Percentiles rank a stretch among this genome's conserved stretches.
These are phyloP conservation scores for Trebouxiophyceae sp. DNA, from an alignment of 163 green algal genomes.

Conservation along the genomic window DNA sequence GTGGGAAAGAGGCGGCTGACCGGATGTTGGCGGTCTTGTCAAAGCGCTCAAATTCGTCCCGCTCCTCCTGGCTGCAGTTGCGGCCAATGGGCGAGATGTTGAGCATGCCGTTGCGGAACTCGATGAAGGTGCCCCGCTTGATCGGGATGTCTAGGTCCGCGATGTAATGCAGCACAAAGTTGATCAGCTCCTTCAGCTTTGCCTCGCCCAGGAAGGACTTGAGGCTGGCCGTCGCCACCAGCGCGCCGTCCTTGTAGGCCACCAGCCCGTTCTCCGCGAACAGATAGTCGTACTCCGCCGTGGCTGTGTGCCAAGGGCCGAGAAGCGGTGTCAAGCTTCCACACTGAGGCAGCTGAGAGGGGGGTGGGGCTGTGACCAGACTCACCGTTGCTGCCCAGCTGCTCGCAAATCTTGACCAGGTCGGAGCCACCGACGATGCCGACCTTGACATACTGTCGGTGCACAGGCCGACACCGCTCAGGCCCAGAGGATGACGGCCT, in stretches of 20 bases:
- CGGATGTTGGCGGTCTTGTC: conserved; percentile 69
- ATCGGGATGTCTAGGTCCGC: conserved; percentile 97
- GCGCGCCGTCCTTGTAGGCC: conserved; percentile 81
- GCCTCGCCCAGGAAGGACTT: conserved; percentile 79
- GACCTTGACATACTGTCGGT: conserved; percentile 82
- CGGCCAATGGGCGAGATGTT: conserved; percentile 96
- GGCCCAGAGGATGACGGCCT: not conserved
- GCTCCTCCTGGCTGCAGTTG: conserved; percentile 96
- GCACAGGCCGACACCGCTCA: not conserved
- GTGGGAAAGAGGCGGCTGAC: conserved; percentile 17
- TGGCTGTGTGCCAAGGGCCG: too few relatives aligned
- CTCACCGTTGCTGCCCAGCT: conserved; percentile 79
- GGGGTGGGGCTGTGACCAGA: not conserved
- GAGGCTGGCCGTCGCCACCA: conserved; percentile 41
- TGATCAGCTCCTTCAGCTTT: conserved; percentile 93
- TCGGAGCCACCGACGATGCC: conserved; percentile 97
- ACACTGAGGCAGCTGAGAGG: not conserved
- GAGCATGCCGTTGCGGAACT: conserved; percentile 99
- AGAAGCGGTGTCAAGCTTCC: not conserved
- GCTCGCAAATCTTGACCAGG: conserved; percentile 92
- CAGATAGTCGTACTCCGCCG: conserved; percentile 81
- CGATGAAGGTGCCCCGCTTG: conserved; percentile 98
- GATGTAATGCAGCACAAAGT: conserved; percentile 94
- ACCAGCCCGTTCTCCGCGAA: conserved; percentile 98
- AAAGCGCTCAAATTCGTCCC: conserved; percentile 92